Evolutionary conservation across 2,329 filamentous ascomycete genomes (phyloP), one percentile per base, ranked within the genome.

Genomic region (Claviceps sp.): DNA sequence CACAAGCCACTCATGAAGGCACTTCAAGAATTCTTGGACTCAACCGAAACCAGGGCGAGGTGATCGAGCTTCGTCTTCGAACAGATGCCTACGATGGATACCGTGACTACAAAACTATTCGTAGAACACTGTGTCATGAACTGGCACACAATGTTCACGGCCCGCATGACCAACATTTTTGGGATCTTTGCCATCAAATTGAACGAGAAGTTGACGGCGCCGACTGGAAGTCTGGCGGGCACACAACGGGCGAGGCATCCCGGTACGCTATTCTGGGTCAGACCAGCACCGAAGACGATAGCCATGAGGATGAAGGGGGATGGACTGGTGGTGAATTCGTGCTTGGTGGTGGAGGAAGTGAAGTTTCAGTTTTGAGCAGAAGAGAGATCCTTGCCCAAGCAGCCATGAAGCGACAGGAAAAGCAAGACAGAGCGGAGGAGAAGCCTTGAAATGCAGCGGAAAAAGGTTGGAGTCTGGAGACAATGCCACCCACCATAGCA

Each of bases 11-110:
- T 3, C 84, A 87, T 61, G 85, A 93, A 61, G 78, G 79, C 47
- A 77, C 76, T n/a, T 82, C 82, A 48, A 78, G 88, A 45, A 90
- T 87, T 1, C 70, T 97, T 0, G 93, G 93, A 0, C 66, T 97
- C 42, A 98, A 98, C 64, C 75, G 88, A 11, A 96, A 97, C 63
- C 69, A 75, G 2, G 93, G 93, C 55, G 85, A 95, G 66, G 87
- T 88, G 1, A 95, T 98, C 52, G 90, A 97, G 73, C 69, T 98
- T 55, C 75, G 93, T 0, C 70, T 98, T 38, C 75, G 93, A n/a
- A 97, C 93, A 1, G 93, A 98, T 69, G 87, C 86, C 2, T 88
- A 93, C 64, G 89, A 95, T 65, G 93, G 93, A 1, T 97, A 95
- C 62, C 74, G 93, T 40, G 88, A 96, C 64, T 98, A 97, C 70